Evolutionary conservation across 1,284 basidiomycete genomes (phyloP), one percentile per base, ranked within the genome.

Genomic region (Trametes versicolor): DNA sequence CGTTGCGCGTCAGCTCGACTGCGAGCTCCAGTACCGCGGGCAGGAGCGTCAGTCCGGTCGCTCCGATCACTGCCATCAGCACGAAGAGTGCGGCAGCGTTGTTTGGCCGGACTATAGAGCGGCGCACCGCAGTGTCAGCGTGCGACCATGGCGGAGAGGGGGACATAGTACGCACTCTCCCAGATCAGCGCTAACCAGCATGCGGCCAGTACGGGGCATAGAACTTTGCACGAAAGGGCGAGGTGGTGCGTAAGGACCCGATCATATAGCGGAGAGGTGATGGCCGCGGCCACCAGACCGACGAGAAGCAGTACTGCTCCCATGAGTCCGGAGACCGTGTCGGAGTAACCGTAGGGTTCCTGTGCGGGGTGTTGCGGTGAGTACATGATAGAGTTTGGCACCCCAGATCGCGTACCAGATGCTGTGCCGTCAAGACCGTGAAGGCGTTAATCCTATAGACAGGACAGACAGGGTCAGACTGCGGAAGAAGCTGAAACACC

Each of bases 161-260:
- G 3, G 10, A 36, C n/a, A 55, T 48, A n/a, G n/a, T n/a, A 74
- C 84, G 29, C 71, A 91, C 92, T 85, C 53, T 89, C 91, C 91
- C 91, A 94, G 47, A 94, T 89, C 13, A 94, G 77, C 13, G 86
- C 85, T 23, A 93, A 76, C 91, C 92, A 94, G 23, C 81, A 81
- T 0, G 73, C 81, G 9, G 82, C 87, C 10, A 91, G 79, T 56
- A 88, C 72, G 2, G 92, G 91, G 15, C 88, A 82, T 19, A 92
- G 73, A 0, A 87, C 63, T 64, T 91, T 92, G 60, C 82, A 71
- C 1, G 86, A 85, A 8, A 87, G 66, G 0, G 86, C 90, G 43
- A 94, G 81, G 67, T 87, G 87, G 66, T 87, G 83, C 1, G 91
- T 93, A 64, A 94, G 85, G 9, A 93, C 85, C 25, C 92, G 86